Conservation (phyloP, 768 basidiomycete species). For the Lenzites betulinus region DNA sequence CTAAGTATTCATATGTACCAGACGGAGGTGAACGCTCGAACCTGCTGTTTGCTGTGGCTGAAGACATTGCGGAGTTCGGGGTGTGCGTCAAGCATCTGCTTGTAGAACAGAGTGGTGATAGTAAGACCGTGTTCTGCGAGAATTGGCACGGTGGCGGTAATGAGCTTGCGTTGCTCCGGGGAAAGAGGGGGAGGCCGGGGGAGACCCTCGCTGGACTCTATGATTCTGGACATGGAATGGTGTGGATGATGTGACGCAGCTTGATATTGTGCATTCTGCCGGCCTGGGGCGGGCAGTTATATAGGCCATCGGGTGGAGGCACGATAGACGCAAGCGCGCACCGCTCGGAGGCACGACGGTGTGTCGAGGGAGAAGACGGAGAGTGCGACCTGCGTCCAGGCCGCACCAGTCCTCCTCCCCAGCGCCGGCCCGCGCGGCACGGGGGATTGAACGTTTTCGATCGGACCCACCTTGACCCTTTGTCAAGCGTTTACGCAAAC, state of each 20-base stretch:
- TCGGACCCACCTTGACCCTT: neutral
- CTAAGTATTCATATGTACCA: neutral
- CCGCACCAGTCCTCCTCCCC: neutral
- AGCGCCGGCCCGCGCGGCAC: too few species aligned
- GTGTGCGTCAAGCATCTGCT: slow-evolving; percentile 24
- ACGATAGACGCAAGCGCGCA: too few species aligned
- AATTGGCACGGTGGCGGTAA: slow-evolving; percentile 23
- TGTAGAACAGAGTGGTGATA: slow-evolving; percentile 27
- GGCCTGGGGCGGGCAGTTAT: too few species aligned
- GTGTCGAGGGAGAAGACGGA: too few species aligned
- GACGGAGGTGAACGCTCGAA: neutral
- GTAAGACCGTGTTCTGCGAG: slow-evolving; percentile 25
- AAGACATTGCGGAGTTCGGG: slow-evolving; percentile 27
- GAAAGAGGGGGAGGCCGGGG: slow-evolving; percentile 24
- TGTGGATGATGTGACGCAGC: neutral
- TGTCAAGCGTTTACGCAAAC: neutral
- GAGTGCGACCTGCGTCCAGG: too few species aligned
- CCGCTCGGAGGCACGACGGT: too few species aligned
- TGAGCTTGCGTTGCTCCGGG: slow-evolving; percentile 26
- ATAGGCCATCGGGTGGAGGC: too few species aligned
- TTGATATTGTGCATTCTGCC: too few species aligned
- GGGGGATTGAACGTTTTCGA: too few species aligned
- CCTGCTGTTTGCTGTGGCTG: slow-evolving; percentile 28
- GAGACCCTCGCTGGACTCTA: slow-evolving; percentile 16
- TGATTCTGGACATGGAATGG: slow-evolving; percentile 10